Evolutionary conservation across 2,329 filamentous ascomycete species (phyloP).

Genomic region (Verruconis gallopava): DNA sequence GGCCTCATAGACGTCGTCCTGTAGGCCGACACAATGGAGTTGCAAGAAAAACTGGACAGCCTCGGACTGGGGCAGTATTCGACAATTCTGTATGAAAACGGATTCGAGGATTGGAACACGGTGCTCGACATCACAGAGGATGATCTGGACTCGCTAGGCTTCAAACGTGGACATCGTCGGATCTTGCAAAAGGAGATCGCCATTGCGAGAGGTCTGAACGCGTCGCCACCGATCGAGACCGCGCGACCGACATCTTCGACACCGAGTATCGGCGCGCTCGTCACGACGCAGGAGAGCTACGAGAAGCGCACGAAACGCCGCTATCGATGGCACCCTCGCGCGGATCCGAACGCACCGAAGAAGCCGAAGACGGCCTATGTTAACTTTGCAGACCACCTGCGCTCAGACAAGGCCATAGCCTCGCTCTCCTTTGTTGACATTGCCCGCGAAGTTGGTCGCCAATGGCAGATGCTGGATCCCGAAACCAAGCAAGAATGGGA

Average conservation of each 20-base stretch:
- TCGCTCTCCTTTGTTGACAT: conserved; percentile 7
- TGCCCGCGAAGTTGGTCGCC: conserved; percentile 2
- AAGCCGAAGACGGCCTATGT: conserved; percentile 9
- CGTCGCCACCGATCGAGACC: neutral
- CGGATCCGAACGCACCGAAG: conserved; percentile 6
- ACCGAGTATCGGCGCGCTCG: neutral
- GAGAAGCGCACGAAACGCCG: conserved; percentile 3
- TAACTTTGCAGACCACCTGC: conserved; percentile 6
- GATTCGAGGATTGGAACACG: conserved; percentile 13
- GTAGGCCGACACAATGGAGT: neutral
- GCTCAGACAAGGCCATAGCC: neutral
- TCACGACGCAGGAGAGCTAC: neutral
- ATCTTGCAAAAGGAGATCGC: conserved; percentile 13
- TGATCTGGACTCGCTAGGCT: conserved; percentile 11
- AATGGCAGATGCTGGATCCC: conserved; percentile 2
- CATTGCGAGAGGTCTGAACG: neutral
- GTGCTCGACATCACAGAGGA: conserved; percentile 12
- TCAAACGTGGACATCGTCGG: conserved; percentile 12
- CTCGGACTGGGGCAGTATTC: conserved; percentile 9
- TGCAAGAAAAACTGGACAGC: neutral
- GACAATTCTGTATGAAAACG: conserved; percentile 11
- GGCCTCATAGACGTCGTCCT: too few relatives aligned
- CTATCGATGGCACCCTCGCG: conserved; percentile 6
- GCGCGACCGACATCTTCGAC: neutral
- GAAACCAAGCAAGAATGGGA: conserved; percentile 5